A percentile compares a stretch with the other conserved stretches of the same genome.
Conservation (phyloP, 768 basidiomycete species). For the Dacryopinax spathularia region DNA sequence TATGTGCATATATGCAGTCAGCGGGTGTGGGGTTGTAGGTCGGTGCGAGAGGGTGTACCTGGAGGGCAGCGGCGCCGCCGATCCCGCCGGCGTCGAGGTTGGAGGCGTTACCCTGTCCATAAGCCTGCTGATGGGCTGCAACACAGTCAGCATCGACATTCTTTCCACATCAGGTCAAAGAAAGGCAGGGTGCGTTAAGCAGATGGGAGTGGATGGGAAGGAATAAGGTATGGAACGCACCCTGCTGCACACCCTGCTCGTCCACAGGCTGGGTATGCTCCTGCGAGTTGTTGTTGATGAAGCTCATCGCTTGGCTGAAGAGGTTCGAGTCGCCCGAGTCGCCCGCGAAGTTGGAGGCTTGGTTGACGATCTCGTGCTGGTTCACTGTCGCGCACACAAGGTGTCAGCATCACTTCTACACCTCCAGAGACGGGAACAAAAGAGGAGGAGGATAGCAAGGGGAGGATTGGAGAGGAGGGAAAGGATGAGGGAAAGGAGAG, state of each 20-base stretch:
- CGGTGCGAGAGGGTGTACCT: constrained; percentile 29
- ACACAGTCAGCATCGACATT: not conserved
- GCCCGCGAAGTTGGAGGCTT: constrained; percentile 37
- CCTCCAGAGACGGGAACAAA: no score
- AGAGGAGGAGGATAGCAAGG: not conserved
- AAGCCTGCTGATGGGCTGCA: constrained; percentile 28
- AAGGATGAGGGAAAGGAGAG: not conserved
- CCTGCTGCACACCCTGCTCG: constrained; percentile 42
- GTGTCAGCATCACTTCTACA: no score
- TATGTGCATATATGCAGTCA: no score
- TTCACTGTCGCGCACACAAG: constrained; percentile 40
- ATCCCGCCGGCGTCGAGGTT: constrained; percentile 46
- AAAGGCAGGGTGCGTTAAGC: no score
- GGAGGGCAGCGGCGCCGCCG: constrained; percentile 65
- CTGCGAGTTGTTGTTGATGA: constrained; percentile 36
- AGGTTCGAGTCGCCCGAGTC: constrained; percentile 40
- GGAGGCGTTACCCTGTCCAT: constrained; percentile 37
- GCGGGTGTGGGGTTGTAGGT: no score
- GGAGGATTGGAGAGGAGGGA: not conserved
- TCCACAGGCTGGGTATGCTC: constrained; percentile 48
- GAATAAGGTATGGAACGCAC: not conserved
- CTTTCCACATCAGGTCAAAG: no score
- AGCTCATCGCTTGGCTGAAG: constrained; percentile 32
- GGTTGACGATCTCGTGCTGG: constrained; percentile 43
- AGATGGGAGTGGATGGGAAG: not conserved